Evolutionary conservation across 2,329 filamentous ascomycete species (phyloP).

Genomic region (Fusarium setosum): DNA sequence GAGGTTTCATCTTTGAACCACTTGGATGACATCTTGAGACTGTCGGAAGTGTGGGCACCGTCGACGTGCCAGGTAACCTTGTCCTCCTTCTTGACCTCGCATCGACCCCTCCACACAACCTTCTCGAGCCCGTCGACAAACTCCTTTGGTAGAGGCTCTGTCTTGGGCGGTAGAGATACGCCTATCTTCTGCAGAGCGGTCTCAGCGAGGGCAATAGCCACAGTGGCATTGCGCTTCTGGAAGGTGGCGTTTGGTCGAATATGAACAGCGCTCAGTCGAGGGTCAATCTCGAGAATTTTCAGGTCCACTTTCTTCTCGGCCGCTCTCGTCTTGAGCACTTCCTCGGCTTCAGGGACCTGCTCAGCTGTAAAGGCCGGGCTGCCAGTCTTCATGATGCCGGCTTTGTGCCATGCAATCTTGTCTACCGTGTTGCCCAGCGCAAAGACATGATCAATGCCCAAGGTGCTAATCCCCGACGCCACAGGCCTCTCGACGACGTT

Average conservation of each 20-base stretch:
- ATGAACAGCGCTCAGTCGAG: slow-evolving; percentile 57
- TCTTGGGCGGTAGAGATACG: slow-evolving; percentile 40
- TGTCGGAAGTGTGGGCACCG: slow-evolving; percentile 92
- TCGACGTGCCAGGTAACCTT: slow-evolving; percentile 86
- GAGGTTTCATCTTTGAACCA: slow-evolving; percentile 78
- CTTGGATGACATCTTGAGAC: slow-evolving; percentile 80
- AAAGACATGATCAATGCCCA: slow-evolving; percentile 76
- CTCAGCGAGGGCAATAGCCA: slow-evolving; percentile 65
- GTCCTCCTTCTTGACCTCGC: slow-evolving; percentile 68
- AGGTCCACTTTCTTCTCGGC: slow-evolving; percentile 62
- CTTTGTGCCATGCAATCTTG: slow-evolving; percentile 80
- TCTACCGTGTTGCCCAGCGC: slow-evolving; percentile 71
- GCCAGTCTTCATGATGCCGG: slow-evolving; percentile 74
- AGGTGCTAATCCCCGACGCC: slow-evolving; percentile 70
- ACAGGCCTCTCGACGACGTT: slow-evolving; percentile 71
- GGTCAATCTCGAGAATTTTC: slow-evolving; percentile 58
- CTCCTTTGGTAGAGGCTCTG: slow-evolving; percentile 63
- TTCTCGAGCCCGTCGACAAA: slow-evolving; percentile 80
- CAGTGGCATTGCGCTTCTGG: slow-evolving; percentile 68
- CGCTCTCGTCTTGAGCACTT: slow-evolving; percentile 63
- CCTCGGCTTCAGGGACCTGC: slow-evolving; percentile 58
- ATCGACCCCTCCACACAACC: slow-evolving; percentile 84
- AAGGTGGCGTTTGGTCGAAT: slow-evolving; percentile 66
- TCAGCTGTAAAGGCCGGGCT: slow-evolving; percentile 68
- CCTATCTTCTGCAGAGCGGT: slow-evolving; percentile 59